A percentile compares a stretch with the other conserved stretches of the same genome.
phyloP scores from a whole-genome alignment of 2,329 filamentous ascomycete species.

The Verticillium tricorpus region DNA sequence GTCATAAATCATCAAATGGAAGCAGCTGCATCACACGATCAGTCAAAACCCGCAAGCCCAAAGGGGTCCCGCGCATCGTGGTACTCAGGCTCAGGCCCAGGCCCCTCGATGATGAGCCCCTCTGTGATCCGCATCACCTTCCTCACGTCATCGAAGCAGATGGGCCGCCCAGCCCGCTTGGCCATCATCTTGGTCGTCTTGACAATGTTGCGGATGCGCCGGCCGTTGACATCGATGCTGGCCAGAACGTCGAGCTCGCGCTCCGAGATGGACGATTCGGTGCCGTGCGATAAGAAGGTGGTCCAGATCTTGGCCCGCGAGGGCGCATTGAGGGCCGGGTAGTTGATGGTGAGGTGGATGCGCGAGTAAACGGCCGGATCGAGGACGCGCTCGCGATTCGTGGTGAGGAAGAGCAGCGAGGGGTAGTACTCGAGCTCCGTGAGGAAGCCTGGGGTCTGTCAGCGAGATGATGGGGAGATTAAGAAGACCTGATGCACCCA shows the following conservation, averaged over 20 bases:
- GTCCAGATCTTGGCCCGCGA: slow-evolving; percentile 19
- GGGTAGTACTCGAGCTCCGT: slow-evolving; percentile 88
- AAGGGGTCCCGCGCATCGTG: background rate
- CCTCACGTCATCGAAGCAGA: slow-evolving; percentile 14
- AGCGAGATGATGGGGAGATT: background rate
- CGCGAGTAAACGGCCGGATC: slow-evolving; percentile 44
- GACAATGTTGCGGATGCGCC: slow-evolving; percentile 18
- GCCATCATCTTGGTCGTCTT: slow-evolving; percentile 19
- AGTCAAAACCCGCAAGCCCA: background rate
- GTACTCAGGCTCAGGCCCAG: background rate
- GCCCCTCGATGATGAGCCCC: slow-evolving; percentile 8
- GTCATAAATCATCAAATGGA: too few species aligned
- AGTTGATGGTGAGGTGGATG: slow-evolving; percentile 39
- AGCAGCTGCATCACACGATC: too few species aligned
- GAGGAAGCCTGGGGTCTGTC: slow-evolving; percentile 49
- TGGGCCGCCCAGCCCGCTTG: slow-evolving; percentile 6
- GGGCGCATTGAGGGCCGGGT: slow-evolving; percentile 17
- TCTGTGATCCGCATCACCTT: slow-evolving; percentile 19
- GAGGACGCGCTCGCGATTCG: slow-evolving; percentile 60
- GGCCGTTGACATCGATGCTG: slow-evolving; percentile 14
- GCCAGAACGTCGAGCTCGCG: slow-evolving; percentile 11
- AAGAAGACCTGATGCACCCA: background rate
- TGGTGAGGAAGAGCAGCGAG: slow-evolving; percentile 84
- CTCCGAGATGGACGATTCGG: slow-evolving; percentile 6
- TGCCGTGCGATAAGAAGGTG: slow-evolving; percentile 14